A percentile compares a stretch with the other conserved stretches of the same genome.
Evolutionary conservation across 202 grass and related monocot genomes (phyloP).

Genomic region (Carex sylvatica): DNA sequence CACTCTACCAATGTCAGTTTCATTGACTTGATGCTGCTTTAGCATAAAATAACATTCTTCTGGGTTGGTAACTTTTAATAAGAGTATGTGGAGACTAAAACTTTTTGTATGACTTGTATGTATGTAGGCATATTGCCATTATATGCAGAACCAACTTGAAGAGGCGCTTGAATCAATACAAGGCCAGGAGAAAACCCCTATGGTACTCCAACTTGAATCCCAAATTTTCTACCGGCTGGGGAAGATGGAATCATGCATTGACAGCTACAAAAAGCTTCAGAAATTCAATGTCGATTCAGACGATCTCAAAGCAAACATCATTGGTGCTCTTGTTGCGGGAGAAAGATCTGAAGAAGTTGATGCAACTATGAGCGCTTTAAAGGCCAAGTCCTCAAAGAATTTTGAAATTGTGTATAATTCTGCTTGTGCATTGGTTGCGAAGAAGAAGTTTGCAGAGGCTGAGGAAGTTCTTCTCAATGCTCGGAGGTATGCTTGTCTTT

Average conservation of each 20-base stretch:
- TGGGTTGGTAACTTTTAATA: not conserved
- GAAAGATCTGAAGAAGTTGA: constrained; percentile 80
- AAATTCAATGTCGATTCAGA: constrained; percentile 71
- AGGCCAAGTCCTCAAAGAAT: constrained; percentile 65
- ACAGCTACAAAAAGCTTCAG: constrained; percentile 81
- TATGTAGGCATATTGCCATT: constrained; percentile 86
- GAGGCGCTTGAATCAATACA: constrained; percentile 66
- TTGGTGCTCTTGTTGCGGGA: constrained; percentile 74
- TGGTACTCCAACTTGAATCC: constrained; percentile 79
- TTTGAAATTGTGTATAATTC: constrained; percentile 93
- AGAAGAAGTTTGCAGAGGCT: constrained; percentile 75
- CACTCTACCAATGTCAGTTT: not conserved
- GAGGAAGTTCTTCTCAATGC: constrained; percentile 73
- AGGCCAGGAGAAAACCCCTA: constrained; percentile 57
- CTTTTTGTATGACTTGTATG: not conserved
- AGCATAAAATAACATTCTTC: not conserved
- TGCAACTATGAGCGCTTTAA: constrained; percentile 58
- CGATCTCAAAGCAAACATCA: constrained; percentile 85
- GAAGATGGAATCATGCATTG: constrained; percentile 80
- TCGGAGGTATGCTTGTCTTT: constrained; percentile 53
- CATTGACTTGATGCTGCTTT: not conserved
- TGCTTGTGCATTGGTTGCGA: constrained; percentile 86
- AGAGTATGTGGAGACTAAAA: not conserved
- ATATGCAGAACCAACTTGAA: constrained; percentile 84
- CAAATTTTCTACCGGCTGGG: constrained; percentile 86